A percentile compares a stretch with the other conserved stretches of the same genome.
Evolutionary conservation across 441 rosid species (phyloP).

Genomic region (Sinapis alba): DNA sequence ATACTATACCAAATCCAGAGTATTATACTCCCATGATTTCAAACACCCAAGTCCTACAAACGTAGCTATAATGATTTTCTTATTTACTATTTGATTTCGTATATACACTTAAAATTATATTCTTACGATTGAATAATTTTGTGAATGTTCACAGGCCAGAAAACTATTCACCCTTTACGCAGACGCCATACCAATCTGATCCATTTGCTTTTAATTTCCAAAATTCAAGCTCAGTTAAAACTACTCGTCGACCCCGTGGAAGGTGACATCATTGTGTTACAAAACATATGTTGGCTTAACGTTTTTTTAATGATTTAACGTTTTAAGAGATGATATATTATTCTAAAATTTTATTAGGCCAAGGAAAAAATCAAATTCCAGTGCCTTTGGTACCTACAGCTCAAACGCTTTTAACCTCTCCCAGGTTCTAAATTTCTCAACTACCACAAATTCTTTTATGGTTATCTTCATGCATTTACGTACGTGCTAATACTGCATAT

Average conservation of each 20-base stretch:
- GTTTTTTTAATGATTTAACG: neutral
- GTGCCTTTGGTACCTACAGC: conserved; percentile 25
- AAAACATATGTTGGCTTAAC: neutral
- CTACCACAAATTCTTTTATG: neutral
- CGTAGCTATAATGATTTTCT: neutral
- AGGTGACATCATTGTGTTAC: conserved; percentile 15
- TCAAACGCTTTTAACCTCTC: neutral
- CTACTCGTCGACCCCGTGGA: conserved; percentile 27
- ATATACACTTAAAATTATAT: neutral
- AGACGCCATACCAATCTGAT: neutral
- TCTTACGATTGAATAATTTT: neutral
- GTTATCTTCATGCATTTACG: neutral
- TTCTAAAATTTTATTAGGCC: conserved; percentile 21
- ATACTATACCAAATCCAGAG: conserved; percentile 8
- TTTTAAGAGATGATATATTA: neutral
- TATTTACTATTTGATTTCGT: neutral
- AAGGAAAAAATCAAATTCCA: neutral
- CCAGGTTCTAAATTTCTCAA: conserved; percentile 1
- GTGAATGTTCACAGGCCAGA: conserved; percentile 4
- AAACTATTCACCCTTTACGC: conserved; percentile 7
- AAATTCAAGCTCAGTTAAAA: neutral
- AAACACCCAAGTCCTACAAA: neutral
- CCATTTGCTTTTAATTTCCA: conserved; percentile 7
- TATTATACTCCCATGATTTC: conserved; percentile 10
- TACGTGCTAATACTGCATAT: conserved; percentile 1